These are phyloP conservation scores for Sclerotinia subarctica DNA, from an alignment of 2,329 filamentous ascomycete species.

Conservation along the genomic window DNA sequence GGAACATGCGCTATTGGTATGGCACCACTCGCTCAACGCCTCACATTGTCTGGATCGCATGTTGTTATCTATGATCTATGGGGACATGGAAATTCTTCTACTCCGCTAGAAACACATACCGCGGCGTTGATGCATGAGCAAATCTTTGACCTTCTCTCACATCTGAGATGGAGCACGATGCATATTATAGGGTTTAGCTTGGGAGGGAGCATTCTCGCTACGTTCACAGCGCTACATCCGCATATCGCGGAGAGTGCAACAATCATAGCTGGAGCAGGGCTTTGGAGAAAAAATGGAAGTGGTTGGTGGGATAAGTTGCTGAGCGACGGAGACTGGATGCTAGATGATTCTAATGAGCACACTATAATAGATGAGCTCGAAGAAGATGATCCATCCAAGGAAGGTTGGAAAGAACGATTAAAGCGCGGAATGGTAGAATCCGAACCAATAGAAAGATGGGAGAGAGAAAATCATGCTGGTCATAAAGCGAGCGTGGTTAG, in stretches of 20 bases:
- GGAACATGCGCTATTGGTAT: constrained; percentile 49
- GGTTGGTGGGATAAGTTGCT: constrained; percentile 23
- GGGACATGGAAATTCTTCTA: constrained; percentile 53
- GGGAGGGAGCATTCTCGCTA: constrained; percentile 26
- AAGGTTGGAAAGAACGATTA: constrained; percentile 47
- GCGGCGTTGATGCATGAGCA: constrained; percentile 44
- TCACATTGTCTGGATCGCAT: constrained; percentile 41
- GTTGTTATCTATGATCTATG: constrained; percentile 49
- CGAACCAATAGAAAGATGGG: constrained; percentile 48
- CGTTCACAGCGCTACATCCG: constrained; percentile 40
- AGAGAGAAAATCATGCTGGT: constrained; percentile 46
- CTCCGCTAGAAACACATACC: constrained; percentile 44
- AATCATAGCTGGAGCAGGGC: constrained; percentile 48
- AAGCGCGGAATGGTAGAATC: constrained; percentile 45
- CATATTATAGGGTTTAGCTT: neutral
- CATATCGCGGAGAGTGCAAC: constrained; percentile 39
- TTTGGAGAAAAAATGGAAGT: constrained; percentile 36
- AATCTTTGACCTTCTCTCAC: constrained; percentile 35
- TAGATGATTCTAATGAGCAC: constrained; percentile 23
- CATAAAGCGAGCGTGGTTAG: constrained; percentile 47
- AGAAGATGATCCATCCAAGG: constrained; percentile 38
- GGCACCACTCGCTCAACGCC: constrained; percentile 41
- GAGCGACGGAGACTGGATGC: constrained; percentile 13
- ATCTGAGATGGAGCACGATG: neutral
- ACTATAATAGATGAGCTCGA: constrained; percentile 37